Evolutionary conservation across 2,329 filamentous ascomycete species (phyloP).

Genomic region (Nectriaceae sp.): DNA sequence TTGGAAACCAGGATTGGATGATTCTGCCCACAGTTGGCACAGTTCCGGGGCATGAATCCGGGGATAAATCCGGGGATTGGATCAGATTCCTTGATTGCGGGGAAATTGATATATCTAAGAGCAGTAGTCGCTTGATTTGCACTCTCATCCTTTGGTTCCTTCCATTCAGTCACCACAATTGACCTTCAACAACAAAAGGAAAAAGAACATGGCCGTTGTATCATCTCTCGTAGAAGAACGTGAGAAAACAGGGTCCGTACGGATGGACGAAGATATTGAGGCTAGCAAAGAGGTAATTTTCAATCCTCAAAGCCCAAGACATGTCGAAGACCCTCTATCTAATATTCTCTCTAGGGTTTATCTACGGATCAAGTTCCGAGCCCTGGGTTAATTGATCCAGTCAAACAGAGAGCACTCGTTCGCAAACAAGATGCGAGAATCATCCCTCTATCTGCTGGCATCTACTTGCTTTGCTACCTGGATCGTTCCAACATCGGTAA

Average conservation of each 20-base stretch:
- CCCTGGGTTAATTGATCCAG: background rate
- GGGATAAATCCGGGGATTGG: too few species aligned
- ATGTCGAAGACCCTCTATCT: background rate
- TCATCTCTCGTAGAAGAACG: too few species aligned
- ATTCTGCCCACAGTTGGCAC: too few species aligned
- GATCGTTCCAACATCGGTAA: constrained; percentile 54
- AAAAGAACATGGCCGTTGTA: too few species aligned
- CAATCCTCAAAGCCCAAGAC: background rate
- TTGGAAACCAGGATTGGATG: too few species aligned
- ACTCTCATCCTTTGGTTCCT: too few species aligned
- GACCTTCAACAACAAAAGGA: too few species aligned
- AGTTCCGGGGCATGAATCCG: too few species aligned
- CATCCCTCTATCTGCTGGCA: constrained; percentile 22
- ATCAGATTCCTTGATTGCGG: too few species aligned
- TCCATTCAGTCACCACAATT: too few species aligned
- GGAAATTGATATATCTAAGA: too few species aligned
- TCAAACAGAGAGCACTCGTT: constrained; percentile 4
- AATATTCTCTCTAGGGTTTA: background rate
- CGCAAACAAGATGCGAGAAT: constrained; percentile 17
- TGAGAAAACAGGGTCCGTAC: background rate
- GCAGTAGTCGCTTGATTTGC: too few species aligned
- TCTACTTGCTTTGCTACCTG: constrained; percentile 47
- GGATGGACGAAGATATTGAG: background rate
- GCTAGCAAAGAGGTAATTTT: background rate
- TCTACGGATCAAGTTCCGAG: background rate